Conservation (phyloP, 352 stramenopile species). For the Albugo candida region DNA sequence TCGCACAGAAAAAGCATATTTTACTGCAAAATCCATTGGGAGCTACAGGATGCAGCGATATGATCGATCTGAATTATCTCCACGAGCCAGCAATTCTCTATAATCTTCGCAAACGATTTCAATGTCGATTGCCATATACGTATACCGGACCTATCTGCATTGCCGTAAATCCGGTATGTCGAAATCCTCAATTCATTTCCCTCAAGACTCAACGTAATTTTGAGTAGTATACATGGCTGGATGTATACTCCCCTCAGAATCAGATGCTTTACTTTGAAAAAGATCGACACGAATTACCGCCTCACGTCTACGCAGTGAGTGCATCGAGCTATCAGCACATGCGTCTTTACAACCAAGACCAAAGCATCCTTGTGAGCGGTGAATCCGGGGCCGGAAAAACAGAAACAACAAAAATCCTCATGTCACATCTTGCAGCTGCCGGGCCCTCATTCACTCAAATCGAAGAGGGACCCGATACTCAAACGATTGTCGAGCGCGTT, state of each 20-base stretch:
- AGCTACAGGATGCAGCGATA: conserved; percentile 49
- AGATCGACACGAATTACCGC: conserved; percentile 44
- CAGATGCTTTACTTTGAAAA: conserved; percentile 63
- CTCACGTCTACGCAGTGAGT: conserved; percentile 69
- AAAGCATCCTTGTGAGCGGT: conserved; percentile 62
- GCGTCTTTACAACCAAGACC: conserved; percentile 58
- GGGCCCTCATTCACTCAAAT: conserved; percentile 4
- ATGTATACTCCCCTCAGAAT: conserved; percentile 72
- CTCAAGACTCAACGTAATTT: background rate
- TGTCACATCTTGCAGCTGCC: conserved; percentile 80
- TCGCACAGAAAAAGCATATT: conserved; percentile 43
- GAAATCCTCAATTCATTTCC: background rate
- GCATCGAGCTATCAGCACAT: conserved; percentile 67
- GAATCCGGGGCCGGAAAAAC: conserved; percentile 90
- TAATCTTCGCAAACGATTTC: conserved; percentile 80
- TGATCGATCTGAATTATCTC: conserved; percentile 80
- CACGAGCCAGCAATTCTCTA: conserved; percentile 84
- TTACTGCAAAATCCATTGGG: conserved; percentile 48
- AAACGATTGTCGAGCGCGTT: conserved; percentile 61
- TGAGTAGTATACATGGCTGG: conserved; percentile 81
- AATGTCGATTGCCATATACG: conserved; percentile 86
- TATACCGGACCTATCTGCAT: conserved; percentile 94
- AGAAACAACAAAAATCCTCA: conserved; percentile 92
- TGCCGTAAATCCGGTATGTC: conserved; percentile 89
- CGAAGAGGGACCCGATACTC: conserved; percentile 9